Evolutionary conservation across 1,284 basidiomycete species (phyloP).

Genomic region (Cutaneotrichosporon mucoides): DNA sequence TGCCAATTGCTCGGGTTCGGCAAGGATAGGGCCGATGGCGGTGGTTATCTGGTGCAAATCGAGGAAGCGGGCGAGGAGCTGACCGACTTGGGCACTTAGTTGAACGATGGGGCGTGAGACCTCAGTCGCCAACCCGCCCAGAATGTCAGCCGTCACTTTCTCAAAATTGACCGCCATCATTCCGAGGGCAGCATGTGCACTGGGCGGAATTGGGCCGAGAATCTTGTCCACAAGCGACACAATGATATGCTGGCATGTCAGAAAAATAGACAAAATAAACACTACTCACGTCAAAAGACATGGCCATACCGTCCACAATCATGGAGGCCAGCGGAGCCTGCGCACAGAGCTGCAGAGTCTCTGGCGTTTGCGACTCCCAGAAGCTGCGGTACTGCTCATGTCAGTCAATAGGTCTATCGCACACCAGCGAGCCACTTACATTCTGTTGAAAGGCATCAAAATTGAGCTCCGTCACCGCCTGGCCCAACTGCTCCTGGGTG

Average conservation of each 20-base stretch:
- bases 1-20: constrained; percentile 23
- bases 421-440: constrained; percentile 14
- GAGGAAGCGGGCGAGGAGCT: constrained; percentile 35
- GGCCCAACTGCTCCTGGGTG: constrained; percentile 31
- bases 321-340: constrained; percentile 18
- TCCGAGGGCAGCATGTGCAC: constrained; percentile 22
- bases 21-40: constrained; percentile 35
- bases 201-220: constrained; percentile 16
- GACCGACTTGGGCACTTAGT: constrained; percentile 28
- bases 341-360: constrained; percentile 19
- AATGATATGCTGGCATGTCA: constrained; percentile 27
- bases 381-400: constrained; percentile 29
- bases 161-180: constrained; percentile 30
- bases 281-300: constrained; percentile 12
- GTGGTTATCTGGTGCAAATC: constrained; percentile 35
- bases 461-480: constrained; percentile 22
- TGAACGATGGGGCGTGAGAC: constrained; percentile 32
- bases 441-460: constrained; percentile 36
- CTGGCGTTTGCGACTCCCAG: constrained; percentile 26
- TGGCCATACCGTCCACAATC: constrained; percentile 17
- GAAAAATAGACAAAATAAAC: background rate
- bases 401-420: too few species aligned
- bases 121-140: constrained; percentile 19
- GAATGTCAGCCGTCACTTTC: constrained; percentile 27
- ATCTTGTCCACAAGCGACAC: constrained; percentile 28